phyloP scores from a whole-genome alignment of 1,284 basidiomycete species.

The Pascua guehoae region DNA sequence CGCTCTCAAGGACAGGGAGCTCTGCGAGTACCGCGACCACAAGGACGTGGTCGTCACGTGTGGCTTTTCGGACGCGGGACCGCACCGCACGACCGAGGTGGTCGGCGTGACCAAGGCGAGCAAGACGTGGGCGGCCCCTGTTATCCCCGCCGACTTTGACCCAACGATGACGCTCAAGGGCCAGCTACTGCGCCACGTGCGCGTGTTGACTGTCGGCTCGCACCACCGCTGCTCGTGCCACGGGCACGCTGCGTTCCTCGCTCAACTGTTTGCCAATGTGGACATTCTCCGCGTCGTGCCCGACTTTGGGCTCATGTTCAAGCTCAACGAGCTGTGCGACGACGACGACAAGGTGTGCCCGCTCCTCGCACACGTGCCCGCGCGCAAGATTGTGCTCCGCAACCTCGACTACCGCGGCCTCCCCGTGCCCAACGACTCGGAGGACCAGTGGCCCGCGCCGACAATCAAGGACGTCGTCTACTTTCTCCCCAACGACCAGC shows the following conservation, averaged over 20 bases:
- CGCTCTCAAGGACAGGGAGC: no score
- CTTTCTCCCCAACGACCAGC: constrained; percentile 1
- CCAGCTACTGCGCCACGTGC: constrained; percentile 1
- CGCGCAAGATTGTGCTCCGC: constrained; percentile 6
- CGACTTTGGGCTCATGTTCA: neutral
- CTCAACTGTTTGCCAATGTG: neutral
- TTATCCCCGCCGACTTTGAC: no score
- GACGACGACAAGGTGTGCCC: neutral
- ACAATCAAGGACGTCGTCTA: neutral
- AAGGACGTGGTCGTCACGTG: no score
- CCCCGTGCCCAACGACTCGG: neutral
- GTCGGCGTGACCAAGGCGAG: no score
- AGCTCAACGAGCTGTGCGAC: neutral
- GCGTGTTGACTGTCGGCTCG: neutral
- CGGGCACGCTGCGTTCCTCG: neutral
- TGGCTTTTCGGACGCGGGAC: no score
- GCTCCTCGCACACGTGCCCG: neutral
- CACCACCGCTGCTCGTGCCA: constrained; percentile 6
- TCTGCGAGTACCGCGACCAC: no score
- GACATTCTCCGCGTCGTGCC: constrained; percentile 1
- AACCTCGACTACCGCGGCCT: constrained; percentile 2
- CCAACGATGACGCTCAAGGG: constrained; percentile 1
- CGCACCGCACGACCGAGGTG: no score
- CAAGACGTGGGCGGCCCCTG: no score
- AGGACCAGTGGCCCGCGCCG: neutral